Conservation (phyloP, 2,329 filamentous ascomycete genomes). For the Pseudogymnoascus sp. region DNA sequence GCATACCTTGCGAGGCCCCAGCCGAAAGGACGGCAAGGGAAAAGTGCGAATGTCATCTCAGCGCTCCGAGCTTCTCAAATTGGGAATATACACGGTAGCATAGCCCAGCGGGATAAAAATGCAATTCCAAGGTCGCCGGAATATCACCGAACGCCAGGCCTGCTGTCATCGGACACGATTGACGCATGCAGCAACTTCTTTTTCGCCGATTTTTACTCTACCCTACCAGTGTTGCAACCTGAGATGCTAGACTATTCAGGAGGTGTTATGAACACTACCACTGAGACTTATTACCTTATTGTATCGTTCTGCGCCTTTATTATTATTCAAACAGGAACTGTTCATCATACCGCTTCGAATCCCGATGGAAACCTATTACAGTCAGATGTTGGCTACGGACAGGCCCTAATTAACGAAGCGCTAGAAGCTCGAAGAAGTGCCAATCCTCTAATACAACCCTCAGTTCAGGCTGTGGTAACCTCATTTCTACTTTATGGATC, state of each 20-base stretch:
- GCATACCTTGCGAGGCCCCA: neutral
- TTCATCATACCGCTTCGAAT: neutral
- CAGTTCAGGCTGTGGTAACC: neutral
- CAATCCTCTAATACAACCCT: neutral
- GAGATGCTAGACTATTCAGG: conserved; percentile 2
- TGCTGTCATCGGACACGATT: neutral
- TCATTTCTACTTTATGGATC: neutral
- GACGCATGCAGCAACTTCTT: neutral
- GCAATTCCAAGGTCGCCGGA: neutral
- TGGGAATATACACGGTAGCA: conserved; percentile 1
- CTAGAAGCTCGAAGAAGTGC: conserved; percentile 3
- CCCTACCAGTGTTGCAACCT: neutral
- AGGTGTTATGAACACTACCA: neutral
- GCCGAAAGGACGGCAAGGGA: neutral
- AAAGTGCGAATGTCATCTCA: neutral
- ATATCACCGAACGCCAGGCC: neutral
- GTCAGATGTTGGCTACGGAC: conserved; percentile 7
- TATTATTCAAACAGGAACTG: conserved; percentile 2
- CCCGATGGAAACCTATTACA: neutral
- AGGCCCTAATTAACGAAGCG: neutral
- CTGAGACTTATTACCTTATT: conserved; percentile 9
- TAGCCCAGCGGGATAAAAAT: conserved; percentile 6
- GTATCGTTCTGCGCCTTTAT: conserved; percentile 8
- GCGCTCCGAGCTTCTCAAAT: conserved; percentile 1
- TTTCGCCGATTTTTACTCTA: conserved; percentile 1